Base-by-base conservation (phyloP, 1,139 yeast genomes). In the Geotrichum carabidarum region DNA sequence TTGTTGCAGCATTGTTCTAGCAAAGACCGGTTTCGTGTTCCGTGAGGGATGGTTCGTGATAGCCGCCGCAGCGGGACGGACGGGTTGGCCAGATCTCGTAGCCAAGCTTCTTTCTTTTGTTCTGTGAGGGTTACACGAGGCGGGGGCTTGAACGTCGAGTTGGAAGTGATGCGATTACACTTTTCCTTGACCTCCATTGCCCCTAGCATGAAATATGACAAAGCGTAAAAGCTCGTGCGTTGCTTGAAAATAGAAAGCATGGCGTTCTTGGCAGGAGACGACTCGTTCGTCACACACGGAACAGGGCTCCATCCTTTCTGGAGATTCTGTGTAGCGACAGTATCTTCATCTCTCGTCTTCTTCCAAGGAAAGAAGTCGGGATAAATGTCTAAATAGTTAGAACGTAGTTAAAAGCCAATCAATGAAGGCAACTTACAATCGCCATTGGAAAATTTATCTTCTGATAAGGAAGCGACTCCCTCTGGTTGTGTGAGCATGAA, bases 51-150 rank as follows among this genome's bases (percentile, higher is more conserved):
- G 37, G 90, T 86, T 54, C 85, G 78, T 1, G 94, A 79, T 1
- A 91, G 77, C 56, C 79, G 80, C 51, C 79, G 74, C 49, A 91
- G 71, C 0, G 96, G 87, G 0, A 85, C 76, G 15, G 74, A 70
- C 0, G 84, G 79, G 54, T 86, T 78, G 1, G 94, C 87, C 53
- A 91, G 74, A 64, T 89, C 95, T 53, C 78, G 78, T 49, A 91
- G 72, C 99, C 99, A 91, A 1, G 82, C 75, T 60, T 89, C 96
- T 59, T 84, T 78, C 66, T 87, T 86, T 65, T 84, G 85, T 56
- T 91, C 95, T 0, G 97, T 90, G 36, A 91, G 72, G 0, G 97
- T 91, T 17, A 91, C 95, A 59, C 96, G 74, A 9, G 93, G 91
- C 0, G 95, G 96, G 30, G 86, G 86, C 64, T 79, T 82, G 71